Base-by-base conservation (phyloP, 2,329 filamentous ascomycete genomes). In the Endothia cerciana region DNA sequence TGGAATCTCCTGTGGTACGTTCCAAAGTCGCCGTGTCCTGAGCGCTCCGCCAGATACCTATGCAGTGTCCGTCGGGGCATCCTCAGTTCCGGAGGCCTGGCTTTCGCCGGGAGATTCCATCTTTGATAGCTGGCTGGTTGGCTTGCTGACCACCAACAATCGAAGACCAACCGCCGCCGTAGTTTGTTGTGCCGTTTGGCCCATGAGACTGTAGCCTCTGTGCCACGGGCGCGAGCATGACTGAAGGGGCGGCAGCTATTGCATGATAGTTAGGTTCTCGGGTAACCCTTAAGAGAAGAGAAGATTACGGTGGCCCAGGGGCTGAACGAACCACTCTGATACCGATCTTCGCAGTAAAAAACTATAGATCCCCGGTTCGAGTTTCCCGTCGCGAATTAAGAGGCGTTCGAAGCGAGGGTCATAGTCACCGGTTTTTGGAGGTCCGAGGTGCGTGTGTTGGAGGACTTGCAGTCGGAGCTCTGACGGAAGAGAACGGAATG, bases 381-480 rank as follows among this genome's bases (percentile, higher is more conserved):
- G 41, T 22, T 22, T 30, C 11, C 38, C 28, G 38, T 57, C 49
- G 15, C 38, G 30, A 22, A 65, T 55, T 6, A 43, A 28, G 25
- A 65, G 38, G 28, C 28, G 7, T 28, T 56, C 30, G 10, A 61
- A 57, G 3, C 17, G 22, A 1, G 40, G 19, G n/a, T 61, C 49
- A 43, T 65, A 65, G n/a, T n/a, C 58, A 22, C 47, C 40, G 6
- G 58, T 49, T 15, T 33, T 13, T 33, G 63, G 57, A 4, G 63
- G 58, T n/a, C 58, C 63, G 5, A 65, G 40, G 38, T 61, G 57
- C 8, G 63, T 65, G 22, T 57, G 10, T 7, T 7, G 15, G 3
- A 65, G 63, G 15, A 65, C 60, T 10, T 15, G 38, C 33, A 60
- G 49, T 4, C 63, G 47, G 28, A 61, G 58, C 17, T 61, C 58